Evolutionary conservation across 2,329 filamentous ascomycete genomes (phyloP).

Genomic region (Dactylellina drechsleri): DNA sequence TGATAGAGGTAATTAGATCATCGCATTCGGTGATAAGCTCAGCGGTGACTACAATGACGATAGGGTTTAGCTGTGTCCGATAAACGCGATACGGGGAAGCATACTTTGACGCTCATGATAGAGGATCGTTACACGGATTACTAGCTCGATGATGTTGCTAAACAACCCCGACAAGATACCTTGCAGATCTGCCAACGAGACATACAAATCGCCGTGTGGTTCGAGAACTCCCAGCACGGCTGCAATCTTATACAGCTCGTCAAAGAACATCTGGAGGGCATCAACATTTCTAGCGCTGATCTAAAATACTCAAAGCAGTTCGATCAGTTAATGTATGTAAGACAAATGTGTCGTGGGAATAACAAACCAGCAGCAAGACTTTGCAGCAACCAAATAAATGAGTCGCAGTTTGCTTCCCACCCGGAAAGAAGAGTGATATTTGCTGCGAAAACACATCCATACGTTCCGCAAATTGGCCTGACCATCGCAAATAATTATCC

Average conservation of each 20-base stretch:
- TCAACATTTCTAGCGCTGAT: constrained; percentile 32
- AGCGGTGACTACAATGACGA: constrained; percentile 14
- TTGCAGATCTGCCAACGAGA: constrained; percentile 27
- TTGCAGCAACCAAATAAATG: constrained; percentile 45
- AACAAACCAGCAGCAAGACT: constrained; percentile 26
- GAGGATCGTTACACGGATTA: constrained; percentile 29
- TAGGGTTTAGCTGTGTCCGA: neutral
- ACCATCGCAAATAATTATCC: constrained; percentile 42
- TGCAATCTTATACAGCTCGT: constrained; percentile 37
- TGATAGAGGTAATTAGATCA: constrained; percentile 26
- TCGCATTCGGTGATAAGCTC: constrained; percentile 31
- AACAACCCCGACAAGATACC: constrained; percentile 12
- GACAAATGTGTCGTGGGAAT: neutral
- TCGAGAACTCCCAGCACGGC: constrained; percentile 24
- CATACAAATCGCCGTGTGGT: constrained; percentile 31
- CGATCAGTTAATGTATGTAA: neutral
- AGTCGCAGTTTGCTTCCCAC: constrained; percentile 22
- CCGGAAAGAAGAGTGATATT: constrained; percentile 35
- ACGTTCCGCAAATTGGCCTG: constrained; percentile 25
- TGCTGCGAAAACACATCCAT: constrained; percentile 37
- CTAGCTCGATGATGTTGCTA: constrained; percentile 37
- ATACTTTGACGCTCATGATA: constrained; percentile 22
- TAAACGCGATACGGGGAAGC: neutral
- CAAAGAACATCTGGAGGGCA: constrained; percentile 40
- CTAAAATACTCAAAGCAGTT: neutral